phyloP scores from a whole-genome alignment of 495 filamentous ascomycete species.

The Hypoxylon fragiforme region DNA sequence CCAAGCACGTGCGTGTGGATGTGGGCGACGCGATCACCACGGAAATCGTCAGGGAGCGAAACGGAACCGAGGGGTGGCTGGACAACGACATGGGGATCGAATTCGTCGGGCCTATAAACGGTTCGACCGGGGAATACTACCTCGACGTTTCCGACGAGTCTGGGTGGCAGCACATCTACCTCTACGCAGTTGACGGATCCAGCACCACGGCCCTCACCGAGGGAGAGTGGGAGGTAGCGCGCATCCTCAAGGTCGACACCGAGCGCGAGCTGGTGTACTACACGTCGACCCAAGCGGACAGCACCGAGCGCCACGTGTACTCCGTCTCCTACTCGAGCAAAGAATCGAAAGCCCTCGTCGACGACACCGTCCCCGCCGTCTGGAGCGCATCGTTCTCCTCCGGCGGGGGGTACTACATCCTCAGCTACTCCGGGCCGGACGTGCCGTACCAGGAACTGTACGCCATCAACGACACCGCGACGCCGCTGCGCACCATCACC shows the following conservation, averaged over 20 bases:
- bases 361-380: conserved; percentile 49
- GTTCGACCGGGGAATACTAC: conserved; percentile 48
- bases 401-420: conserved; percentile 57
- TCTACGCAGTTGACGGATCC: conserved; percentile 53
- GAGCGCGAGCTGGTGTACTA: conserved; percentile 56
- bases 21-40: conserved; percentile 49
- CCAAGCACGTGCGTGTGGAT: conserved; percentile 50
- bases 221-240: conserved; percentile 59
- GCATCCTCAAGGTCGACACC: conserved; percentile 54
- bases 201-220: conserved; percentile 52
- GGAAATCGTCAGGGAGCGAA: conserved; percentile 51
- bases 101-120: conserved; percentile 46
- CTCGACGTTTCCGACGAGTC: conserved; percentile 59
- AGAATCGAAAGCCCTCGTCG: conserved; percentile 54
- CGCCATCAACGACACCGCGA: conserved; percentile 46
- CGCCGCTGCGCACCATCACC: conserved; percentile 51
- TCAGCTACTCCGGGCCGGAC: conserved; percentile 58
- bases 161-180: conserved; percentile 60
- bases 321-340: conserved; percentile 52
- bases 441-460: conserved; percentile 61
- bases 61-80: conserved; percentile 60
- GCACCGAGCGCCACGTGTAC: conserved; percentile 59
- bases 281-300: conserved; percentile 57
- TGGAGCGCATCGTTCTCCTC: conserved; percentile 60
- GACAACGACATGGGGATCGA: conserved; percentile 55